Conservation (phyloP, 2,329 filamentous ascomycete genomes). For the Anthostomella pinea region DNA sequence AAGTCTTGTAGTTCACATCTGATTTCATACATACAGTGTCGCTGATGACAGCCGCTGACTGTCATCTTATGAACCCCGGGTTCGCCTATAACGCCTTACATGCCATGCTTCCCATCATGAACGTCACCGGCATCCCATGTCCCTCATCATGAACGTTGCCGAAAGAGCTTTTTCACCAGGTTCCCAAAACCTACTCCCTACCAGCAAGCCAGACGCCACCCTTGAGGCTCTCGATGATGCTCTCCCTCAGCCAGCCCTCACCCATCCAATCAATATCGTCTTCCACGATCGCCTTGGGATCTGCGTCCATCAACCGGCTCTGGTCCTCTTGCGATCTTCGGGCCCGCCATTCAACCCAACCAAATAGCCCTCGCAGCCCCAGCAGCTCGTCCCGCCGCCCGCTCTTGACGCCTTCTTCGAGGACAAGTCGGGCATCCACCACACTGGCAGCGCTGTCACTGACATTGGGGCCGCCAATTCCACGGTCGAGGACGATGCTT, state of each 20-base stretch:
- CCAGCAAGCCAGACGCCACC: conserved; percentile 53
- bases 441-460: conserved; percentile 40
- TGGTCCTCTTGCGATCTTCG: conserved; percentile 24
- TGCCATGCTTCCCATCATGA: no score
- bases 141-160: no score
- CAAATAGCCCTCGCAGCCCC: conserved; percentile 52
- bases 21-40: no score
- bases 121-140: no score
- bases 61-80: no score
- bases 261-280: conserved; percentile 28
- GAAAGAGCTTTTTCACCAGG: background rate
- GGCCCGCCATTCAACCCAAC: conserved; percentile 50
- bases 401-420: conserved; percentile 48
- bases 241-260: conserved; percentile 55
- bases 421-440: conserved; percentile 69
- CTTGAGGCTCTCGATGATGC: conserved; percentile 53
- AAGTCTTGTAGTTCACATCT: no score
- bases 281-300: conserved; percentile 20
- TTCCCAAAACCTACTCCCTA: conserved; percentile 15
- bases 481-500: conserved; percentile 55
- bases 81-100: no score
- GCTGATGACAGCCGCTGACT: no score
- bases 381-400: conserved; percentile 38
- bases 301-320: conserved; percentile 16
- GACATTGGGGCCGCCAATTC: conserved; percentile 46